Conservation (phyloP, 148 eudicot genomes). For the Suaeda aralocaspica region DNA sequence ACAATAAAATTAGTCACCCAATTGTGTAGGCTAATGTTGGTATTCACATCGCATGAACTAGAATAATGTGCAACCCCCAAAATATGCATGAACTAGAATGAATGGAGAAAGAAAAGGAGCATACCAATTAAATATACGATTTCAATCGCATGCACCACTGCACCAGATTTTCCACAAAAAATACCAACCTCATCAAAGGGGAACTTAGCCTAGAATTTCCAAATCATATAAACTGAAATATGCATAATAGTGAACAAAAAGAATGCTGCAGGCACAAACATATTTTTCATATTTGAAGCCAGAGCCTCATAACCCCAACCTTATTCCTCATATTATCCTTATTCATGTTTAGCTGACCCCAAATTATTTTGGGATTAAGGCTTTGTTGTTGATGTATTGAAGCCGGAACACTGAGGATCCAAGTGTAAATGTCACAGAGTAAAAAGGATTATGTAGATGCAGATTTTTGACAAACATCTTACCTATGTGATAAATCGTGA, state of each 20-base stretch:
- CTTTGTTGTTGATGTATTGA: too few species aligned
- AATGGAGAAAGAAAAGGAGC: not conserved
- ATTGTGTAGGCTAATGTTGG: not conserved
- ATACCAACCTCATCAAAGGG: not conserved
- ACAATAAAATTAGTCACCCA: not conserved
- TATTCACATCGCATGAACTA: not conserved
- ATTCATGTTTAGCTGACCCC: too few species aligned
- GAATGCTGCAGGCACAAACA: not conserved
- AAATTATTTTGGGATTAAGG: too few species aligned
- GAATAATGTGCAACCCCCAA: not conserved
- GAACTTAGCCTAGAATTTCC: not conserved
- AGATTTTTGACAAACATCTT: not conserved
- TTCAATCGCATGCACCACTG: not conserved
- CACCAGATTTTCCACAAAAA: not conserved
- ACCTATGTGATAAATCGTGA: constrained; percentile 97
- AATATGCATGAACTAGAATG: not conserved
- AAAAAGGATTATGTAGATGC: not conserved
- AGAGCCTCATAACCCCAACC: not conserved
- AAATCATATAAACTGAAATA: not conserved
- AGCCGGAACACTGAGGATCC: too few species aligned
- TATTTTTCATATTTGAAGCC: not conserved
- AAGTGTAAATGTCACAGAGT: constrained; percentile 1
- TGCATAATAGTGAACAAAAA: not conserved
- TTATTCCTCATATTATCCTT: too few species aligned
- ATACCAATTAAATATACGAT: not conserved